phyloP scores from a whole-genome alignment of 1,284 basidiomycete species.

The Coniophora puteana region DNA sequence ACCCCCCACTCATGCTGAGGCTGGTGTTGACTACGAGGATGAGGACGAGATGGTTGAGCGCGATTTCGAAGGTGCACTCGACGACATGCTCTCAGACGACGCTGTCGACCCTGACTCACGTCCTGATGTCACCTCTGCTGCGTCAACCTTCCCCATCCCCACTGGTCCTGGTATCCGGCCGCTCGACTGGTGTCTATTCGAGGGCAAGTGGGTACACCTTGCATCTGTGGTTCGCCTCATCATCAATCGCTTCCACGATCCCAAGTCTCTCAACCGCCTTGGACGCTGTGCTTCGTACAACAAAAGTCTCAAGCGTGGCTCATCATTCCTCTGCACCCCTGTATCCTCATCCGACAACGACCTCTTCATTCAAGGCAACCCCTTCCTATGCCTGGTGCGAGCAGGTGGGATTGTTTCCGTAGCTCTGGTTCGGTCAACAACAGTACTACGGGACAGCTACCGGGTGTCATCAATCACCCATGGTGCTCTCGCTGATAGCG shows the following conservation, averaged over 20 bases:
- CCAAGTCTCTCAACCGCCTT: conserved; percentile 4
- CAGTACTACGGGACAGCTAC: neutral
- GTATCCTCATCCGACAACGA: neutral
- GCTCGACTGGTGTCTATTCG: neutral
- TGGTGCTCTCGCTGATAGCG: too few relatives aligned
- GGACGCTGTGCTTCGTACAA: too few relatives aligned
- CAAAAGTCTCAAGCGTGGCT: too few relatives aligned
- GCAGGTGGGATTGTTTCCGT: neutral
- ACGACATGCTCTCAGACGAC: neutral
- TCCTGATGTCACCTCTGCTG: too few relatives aligned
- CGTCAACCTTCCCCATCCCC: too few relatives aligned
- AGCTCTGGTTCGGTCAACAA: neutral
- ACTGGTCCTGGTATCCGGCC: neutral
- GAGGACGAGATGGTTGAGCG: neutral
- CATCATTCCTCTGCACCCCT: too few relatives aligned
- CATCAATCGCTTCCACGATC: conserved; percentile 1
- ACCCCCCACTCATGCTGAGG: neutral
- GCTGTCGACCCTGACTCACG: neutral
- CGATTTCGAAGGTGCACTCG: neutral
- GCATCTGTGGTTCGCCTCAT: neutral
- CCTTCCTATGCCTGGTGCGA: neutral
- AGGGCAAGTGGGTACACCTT: conserved; percentile 8
- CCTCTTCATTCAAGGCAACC: neutral
- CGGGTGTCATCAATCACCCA: neutral
- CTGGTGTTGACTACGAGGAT: neutral